Evolutionary conservation across 768 basidiomycete genomes (phyloP).

Genomic region (Candolleomyces aberdarensis): DNA sequence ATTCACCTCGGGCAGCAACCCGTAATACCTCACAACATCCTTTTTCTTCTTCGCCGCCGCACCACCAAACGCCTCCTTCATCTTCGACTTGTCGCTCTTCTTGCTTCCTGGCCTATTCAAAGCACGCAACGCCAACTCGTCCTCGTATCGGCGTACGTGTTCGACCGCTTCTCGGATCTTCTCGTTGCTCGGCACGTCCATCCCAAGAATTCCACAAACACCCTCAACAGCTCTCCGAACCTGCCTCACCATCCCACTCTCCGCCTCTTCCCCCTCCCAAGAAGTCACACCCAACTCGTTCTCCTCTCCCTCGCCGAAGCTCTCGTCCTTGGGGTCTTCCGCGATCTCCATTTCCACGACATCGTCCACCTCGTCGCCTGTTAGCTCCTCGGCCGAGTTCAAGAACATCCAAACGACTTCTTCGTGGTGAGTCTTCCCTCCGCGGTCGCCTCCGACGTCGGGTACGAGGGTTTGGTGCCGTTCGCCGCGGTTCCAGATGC

Average conservation of each 20-base stretch:
- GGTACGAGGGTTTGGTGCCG: conserved; percentile 84
- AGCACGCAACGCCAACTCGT: neutral
- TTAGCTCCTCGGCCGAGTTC: conserved; percentile 55
- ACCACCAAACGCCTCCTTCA: conserved; percentile 18
- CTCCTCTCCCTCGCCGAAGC: neutral
- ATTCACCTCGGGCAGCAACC: conserved; percentile 71
- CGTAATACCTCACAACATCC: conserved; percentile 69
- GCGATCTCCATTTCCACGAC: conserved; percentile 58
- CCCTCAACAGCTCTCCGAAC: conserved; percentile 59
- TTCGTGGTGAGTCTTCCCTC: conserved; percentile 57
- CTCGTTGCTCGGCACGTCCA: conserved; percentile 52
- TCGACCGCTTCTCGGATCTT: conserved; percentile 57
- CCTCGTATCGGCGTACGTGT: conserved; percentile 34
- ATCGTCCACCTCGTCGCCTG: conserved; percentile 56
- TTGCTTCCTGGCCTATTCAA: neutral
- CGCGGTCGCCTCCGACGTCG: conserved; percentile 24
- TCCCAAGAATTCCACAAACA: conserved; percentile 20
- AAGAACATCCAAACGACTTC: conserved; percentile 83
- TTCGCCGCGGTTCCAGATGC: conserved; percentile 70
- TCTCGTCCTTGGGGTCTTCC: conserved; percentile 17
- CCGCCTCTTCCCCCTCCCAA: neutral
- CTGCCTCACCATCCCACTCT: conserved; percentile 38
- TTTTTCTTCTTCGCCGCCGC: conserved; percentile 27
- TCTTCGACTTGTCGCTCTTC: conserved; percentile 24
- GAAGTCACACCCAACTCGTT: too few species aligned